Percentiles rank a stretch among this genome's conserved stretches.
Evolutionary conservation across 768 basidiomycete species (phyloP).

Genomic region (Pleurotus citrinopileatus): DNA sequence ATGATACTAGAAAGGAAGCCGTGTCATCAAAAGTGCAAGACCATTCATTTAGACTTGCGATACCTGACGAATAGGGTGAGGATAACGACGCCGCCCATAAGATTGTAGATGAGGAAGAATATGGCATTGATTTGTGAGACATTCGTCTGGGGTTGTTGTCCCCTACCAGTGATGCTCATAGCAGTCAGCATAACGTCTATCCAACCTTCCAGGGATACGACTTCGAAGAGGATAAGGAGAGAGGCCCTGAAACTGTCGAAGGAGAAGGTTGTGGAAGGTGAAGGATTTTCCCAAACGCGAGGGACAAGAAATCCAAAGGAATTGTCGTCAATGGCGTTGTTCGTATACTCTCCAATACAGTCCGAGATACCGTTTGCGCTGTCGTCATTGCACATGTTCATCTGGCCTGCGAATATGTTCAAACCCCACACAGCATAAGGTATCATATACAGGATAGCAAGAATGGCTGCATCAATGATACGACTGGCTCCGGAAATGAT

Average conservation of each 20-base stretch:
- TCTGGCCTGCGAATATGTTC: conserved; percentile 85
- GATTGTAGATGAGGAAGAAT: conserved; percentile 89
- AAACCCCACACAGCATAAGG: conserved; percentile 93
- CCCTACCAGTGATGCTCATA: conserved; percentile 70
- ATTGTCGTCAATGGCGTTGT: conserved; percentile 50
- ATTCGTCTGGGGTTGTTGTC: conserved; percentile 69
- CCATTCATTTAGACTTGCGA: too few species aligned
- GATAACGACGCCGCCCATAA: conserved; percentile 87
- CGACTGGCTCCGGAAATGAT: conserved; percentile 83
- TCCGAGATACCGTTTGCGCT: conserved; percentile 49
- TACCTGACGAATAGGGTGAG: conserved; percentile 90
- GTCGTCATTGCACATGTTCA: conserved; percentile 82
- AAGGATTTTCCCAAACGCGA: conserved; percentile 86
- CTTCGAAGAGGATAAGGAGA: conserved; percentile 91
- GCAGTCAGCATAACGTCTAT: conserved; percentile 86
- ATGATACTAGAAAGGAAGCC: conserved; percentile 68
- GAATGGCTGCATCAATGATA: conserved; percentile 85
- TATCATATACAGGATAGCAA: conserved; percentile 90
- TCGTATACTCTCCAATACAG: conserved; percentile 75
- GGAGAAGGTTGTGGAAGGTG: conserved; percentile 78
- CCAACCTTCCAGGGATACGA: conserved; percentile 96
- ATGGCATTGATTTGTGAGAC: conserved; percentile 80
- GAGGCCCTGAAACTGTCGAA: conserved; percentile 87
- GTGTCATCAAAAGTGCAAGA: too few species aligned
- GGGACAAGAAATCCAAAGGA: conserved; percentile 74